Base-by-base conservation (phyloP, 495 filamentous ascomycete genomes). In the Podospora pseudoanserina region DNA sequence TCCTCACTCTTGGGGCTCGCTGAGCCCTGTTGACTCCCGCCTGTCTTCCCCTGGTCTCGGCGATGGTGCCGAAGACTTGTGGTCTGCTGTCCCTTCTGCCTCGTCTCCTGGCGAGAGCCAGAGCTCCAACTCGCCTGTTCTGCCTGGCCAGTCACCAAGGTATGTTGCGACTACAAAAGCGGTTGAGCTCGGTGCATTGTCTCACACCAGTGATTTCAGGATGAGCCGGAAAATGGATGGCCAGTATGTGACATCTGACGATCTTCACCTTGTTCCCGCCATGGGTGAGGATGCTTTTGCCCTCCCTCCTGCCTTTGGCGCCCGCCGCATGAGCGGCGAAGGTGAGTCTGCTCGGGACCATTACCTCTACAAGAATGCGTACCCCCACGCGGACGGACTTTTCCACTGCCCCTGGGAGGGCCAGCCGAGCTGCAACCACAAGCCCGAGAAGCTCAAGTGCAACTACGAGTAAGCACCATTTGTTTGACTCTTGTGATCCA, bases 391-490 rank as follows among this genome's bases (percentile, higher is more conserved):
- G 69, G 91, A 96, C 80, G 91, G 90, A 75, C 85, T 94, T 61
- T 97, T 93, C 79, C 91, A 96, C 81, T 97, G 93, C 86, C 93
- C 93, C 26, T 93, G 87, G 81, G 89, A 91, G 78, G 87, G 86
- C 77, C 84, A 91, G 69, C 80, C 88, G 56, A 87, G 84, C 68
- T 96, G 93, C 86, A 89, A 85, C 76, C 92, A 96, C 84, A 89
- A 89, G 73, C 88, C 92, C 23, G 93, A 92, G 71, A 93, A 92
- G 78, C 90, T 97, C 69, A 97, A 97, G 85, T 97, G 93, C 88
- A 94, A 95, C 79, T 97, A 97, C 78, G 92, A 96, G 93, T 94
- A 89, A 87, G 90, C 30, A 32, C 7, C 30, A 32, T 74, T 30
- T 44, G 23, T 68, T 32, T 66, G 61, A 39, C 23, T 56, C 2